Evolutionary conservation across 331 rosid genomes (phyloP).

Genomic region (Dryas integrifolia): DNA sequence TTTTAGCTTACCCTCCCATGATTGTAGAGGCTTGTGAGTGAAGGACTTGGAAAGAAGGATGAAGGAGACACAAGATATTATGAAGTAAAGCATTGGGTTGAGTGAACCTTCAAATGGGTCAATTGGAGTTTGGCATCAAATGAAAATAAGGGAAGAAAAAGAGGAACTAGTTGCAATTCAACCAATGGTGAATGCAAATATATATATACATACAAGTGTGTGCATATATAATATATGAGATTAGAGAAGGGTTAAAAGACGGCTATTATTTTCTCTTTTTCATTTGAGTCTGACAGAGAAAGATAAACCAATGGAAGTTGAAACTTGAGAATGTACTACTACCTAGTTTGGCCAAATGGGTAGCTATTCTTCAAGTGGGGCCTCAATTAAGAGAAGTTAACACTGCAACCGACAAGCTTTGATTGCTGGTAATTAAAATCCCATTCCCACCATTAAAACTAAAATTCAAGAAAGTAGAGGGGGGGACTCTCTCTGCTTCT

Average conservation of each 20-base stretch:
- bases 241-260: neutral
- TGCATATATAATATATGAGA: neutral
- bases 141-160: constrained; percentile 14
- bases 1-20: constrained; percentile 33
- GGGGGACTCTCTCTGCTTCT: too few relatives aligned
- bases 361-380: neutral
- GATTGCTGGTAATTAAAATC: constrained; percentile 35
- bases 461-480: too few relatives aligned
- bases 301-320: constrained; percentile 37
- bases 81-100: constrained; percentile 56
- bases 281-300: neutral
- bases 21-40: constrained; percentile 36
- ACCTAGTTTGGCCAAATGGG: constrained; percentile 26
- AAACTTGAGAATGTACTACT: constrained; percentile 13
- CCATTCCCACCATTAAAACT: neutral
- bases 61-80: constrained; percentile 63
- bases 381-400: neutral
- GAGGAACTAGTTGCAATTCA: constrained; percentile 15
- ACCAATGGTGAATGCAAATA: neutral
- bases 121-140: constrained; percentile 18
- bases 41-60: constrained; percentile 56
- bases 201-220: too few relatives aligned
- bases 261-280: neutral
- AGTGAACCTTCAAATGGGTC: constrained; percentile 18
- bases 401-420: constrained; percentile 38